These are phyloP conservation scores for Hypoxylon perforatum DNA, from an alignment of 495 filamentous ascomycete species.

Conservation along the genomic window DNA sequence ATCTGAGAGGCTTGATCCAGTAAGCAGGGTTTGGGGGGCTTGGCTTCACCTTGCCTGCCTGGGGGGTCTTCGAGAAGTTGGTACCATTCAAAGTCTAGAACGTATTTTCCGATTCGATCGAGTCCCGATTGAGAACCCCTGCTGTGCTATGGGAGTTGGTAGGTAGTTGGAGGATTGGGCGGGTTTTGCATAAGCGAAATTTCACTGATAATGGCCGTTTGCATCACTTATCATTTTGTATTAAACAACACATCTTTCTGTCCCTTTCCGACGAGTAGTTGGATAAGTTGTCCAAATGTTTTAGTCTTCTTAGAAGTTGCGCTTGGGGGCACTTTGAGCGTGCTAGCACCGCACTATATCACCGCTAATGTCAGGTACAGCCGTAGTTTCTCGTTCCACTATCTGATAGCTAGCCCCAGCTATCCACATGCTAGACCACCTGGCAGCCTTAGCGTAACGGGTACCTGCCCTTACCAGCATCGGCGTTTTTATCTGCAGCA, in stretches of 20 bases:
- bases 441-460: constrained; percentile 10
- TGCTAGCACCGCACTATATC: constrained; percentile 26
- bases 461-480: constrained; percentile 16
- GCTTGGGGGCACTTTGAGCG: background rate
- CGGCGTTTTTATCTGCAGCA: background rate
- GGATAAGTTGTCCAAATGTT: background rate
- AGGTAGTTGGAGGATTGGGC: constrained; percentile 18
- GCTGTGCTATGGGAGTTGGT: background rate
- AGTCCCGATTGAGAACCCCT: constrained; percentile 8
- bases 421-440: background rate
- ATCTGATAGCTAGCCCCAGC: constrained; percentile 12
- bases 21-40: constrained; percentile 1
- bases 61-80: background rate
- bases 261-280: constrained; percentile 21
- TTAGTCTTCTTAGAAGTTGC: background rate
- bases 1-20: too few relatives aligned
- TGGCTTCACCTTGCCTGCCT: too few relatives aligned
- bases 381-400: constrained; percentile 17
- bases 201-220: background rate
- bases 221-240: too few relatives aligned
- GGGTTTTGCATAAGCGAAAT: constrained; percentile 39
- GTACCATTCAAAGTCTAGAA: constrained; percentile 25
- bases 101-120: constrained; percentile 33
- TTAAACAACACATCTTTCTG: too few relatives aligned
- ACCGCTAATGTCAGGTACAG: constrained; percentile 40